Conservation (phyloP, 495 filamentous ascomycete genomes). For the Xylaria venustula region DNA sequence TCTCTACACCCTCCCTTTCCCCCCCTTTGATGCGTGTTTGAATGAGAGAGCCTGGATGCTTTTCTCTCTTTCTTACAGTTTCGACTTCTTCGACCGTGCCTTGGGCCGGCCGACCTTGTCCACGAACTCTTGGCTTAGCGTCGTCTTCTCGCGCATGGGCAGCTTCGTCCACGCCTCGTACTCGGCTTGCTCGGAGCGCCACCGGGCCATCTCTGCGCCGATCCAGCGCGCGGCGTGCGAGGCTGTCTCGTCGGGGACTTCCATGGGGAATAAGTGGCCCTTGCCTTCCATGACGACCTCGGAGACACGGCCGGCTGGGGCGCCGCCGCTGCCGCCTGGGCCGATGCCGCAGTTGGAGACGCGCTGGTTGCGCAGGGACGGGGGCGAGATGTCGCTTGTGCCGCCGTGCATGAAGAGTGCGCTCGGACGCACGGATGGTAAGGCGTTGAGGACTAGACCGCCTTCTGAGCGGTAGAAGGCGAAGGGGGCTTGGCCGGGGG, state of each 20-base stretch:
- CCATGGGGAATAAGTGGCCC: constrained; percentile 86
- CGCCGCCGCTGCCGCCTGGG: constrained; percentile 67
- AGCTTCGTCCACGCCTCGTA: constrained; percentile 55
- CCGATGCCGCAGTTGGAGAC: constrained; percentile 64
- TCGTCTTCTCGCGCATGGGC: constrained; percentile 54
- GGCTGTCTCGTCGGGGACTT: constrained; percentile 65
- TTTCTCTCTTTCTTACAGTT: no score
- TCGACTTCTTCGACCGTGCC: constrained; percentile 16
- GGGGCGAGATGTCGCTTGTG: constrained; percentile 59
- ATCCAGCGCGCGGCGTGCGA: constrained; percentile 63
- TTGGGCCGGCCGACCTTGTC: constrained; percentile 41
- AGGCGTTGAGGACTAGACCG: constrained; percentile 54
- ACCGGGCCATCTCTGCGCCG: constrained; percentile 58
- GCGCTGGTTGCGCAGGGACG: constrained; percentile 52
- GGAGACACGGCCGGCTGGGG: constrained; percentile 63
- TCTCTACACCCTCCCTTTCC: no score
- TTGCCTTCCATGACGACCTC: constrained; percentile 62
- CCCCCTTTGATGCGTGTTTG: no score
- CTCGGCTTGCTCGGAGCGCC: constrained; percentile 60
- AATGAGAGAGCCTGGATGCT: no score
- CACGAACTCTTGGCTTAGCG: constrained; percentile 57
- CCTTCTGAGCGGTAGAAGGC: constrained; percentile 81
- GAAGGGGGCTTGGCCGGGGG: constrained; percentile 16
- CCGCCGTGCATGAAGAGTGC: constrained; percentile 80
- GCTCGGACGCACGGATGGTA: constrained; percentile 72